Percentiles rank a stretch among this genome's conserved stretches.
These are phyloP conservation scores for Bothriochloa decipiens DNA, from an alignment of 176 grass and related monocot species.

Conservation along the genomic window DNA sequence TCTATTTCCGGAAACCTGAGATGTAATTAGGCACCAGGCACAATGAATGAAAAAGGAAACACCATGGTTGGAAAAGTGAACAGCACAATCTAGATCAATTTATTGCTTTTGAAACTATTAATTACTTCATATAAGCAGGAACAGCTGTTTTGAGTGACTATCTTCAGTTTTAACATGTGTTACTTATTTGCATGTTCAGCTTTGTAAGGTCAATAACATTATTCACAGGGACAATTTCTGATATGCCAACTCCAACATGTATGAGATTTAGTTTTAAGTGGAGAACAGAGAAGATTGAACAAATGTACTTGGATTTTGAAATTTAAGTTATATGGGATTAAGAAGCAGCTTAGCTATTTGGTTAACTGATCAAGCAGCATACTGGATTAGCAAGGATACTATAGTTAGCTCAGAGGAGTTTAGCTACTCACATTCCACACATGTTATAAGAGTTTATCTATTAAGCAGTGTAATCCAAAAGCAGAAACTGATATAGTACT, in stretches of 20 bases:
- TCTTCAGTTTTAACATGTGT: not conserved
- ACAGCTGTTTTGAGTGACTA: not conserved
- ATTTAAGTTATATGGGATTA: not conserved
- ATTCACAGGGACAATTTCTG: not conserved
- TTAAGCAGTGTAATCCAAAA: not conserved
- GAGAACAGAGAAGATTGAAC: not conserved
- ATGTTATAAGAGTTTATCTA: not conserved
- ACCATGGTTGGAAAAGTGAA: not conserved
- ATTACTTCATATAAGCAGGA: not conserved
- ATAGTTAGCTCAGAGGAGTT: not conserved
- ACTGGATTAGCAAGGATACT: not conserved
- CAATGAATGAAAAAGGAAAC: not conserved
- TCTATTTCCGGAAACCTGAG: conserved; percentile 6
- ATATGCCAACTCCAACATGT: not conserved
- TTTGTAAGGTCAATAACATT: not conserved
- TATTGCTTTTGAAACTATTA: conserved; percentile 6
- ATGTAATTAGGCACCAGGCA: not conserved
- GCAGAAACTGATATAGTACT: not conserved
- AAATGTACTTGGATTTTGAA: conserved; percentile 1
- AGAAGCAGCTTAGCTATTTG: not conserved
- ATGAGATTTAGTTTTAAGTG: not conserved
- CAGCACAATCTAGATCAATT: not conserved
- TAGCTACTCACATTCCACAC: not conserved
- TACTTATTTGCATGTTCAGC: not conserved
- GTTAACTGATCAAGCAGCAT: conserved; percentile 9